These are phyloP conservation scores for Colletotrichum spaethianum DNA, from an alignment of 2,329 filamentous ascomycete species.

Conservation along the genomic window DNA sequence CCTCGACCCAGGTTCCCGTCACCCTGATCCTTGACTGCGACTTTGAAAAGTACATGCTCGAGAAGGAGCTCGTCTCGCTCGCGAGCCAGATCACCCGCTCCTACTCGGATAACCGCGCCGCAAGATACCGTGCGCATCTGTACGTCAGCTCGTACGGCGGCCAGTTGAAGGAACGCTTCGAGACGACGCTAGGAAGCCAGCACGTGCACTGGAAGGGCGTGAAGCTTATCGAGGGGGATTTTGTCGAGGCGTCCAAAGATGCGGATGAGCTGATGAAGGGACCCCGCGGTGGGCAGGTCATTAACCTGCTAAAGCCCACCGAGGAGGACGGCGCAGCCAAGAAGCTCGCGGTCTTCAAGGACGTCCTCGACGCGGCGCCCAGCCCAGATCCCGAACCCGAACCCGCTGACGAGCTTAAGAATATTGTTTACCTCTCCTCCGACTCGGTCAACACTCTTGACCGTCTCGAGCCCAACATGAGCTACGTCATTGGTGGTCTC, in stretches of 20 bases:
- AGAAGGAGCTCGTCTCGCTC: conserved; percentile 87
- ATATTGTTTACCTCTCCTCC: conserved; percentile 88
- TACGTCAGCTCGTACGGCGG: conserved; percentile 85
- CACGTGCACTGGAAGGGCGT: conserved; percentile 87
- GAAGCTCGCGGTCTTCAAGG: conserved; percentile 50
- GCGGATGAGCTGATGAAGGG: conserved; percentile 78
- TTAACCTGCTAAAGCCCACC: conserved; percentile 66
- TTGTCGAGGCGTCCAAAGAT: conserved; percentile 75
- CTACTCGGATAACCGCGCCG: conserved; percentile 88
- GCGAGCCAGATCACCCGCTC: conserved; percentile 86
- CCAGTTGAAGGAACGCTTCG: conserved; percentile 82
- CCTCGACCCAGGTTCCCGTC: conserved; percentile 75
- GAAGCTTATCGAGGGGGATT: conserved; percentile 80
- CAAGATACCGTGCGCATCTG: conserved; percentile 78
- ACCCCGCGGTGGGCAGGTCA: conserved; percentile 68
- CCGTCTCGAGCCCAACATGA: conserved; percentile 87
- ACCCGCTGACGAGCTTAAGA: conserved; percentile 52
- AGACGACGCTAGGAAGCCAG: conserved; percentile 78
- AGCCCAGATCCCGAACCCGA: conserved; percentile 49
- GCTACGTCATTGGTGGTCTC: conserved; percentile 93
- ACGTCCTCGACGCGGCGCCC: conserved; percentile 52
- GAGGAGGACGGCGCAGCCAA: conserved; percentile 46
- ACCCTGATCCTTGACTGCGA: conserved; percentile 91
- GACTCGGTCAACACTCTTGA: conserved; percentile 91
- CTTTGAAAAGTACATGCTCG: conserved; percentile 91